Evolutionary conservation across 2,329 filamentous ascomycete genomes (phyloP).

Genomic region (Thielaviopsis ethacetica): DNA sequence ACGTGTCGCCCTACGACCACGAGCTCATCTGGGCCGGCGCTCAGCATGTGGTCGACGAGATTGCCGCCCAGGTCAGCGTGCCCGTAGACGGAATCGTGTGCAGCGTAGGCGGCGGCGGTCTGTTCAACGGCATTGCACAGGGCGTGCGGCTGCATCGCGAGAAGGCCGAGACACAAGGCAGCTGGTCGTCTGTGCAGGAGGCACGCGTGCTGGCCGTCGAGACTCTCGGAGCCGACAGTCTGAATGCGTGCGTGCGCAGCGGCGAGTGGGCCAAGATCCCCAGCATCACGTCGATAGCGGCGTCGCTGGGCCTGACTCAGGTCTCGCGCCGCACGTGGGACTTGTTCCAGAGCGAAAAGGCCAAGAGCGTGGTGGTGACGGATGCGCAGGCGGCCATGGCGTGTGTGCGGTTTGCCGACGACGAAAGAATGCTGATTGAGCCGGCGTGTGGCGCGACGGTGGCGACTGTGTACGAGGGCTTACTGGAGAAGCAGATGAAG

Average conservation of each 20-base stretch:
- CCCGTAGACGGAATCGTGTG: constrained; percentile 56
- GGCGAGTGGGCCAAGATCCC: constrained; percentile 45
- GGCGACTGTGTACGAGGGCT: constrained; percentile 41
- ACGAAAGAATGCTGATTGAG: constrained; percentile 69
- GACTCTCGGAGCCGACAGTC: constrained; percentile 55
- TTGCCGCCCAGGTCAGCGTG: constrained; percentile 24
- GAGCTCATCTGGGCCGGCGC: constrained; percentile 51
- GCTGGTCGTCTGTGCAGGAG: constrained; percentile 17
- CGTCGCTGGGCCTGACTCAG: constrained; percentile 54
- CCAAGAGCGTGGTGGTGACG: constrained; percentile 22
- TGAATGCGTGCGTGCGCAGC: constrained; percentile 44
- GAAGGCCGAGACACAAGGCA: background rate
- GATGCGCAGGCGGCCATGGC: constrained; percentile 61
- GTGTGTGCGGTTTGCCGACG: constrained; percentile 61
- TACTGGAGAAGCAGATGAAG: constrained; percentile 40
- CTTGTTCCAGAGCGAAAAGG: constrained; percentile 29
- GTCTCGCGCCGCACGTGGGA: constrained; percentile 54
- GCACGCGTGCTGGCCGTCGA: constrained; percentile 55
- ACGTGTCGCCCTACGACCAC: constrained; percentile 56
- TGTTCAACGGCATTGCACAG: constrained; percentile 60
- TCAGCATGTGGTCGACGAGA: constrained; percentile 38
- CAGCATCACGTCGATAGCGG: constrained; percentile 60
- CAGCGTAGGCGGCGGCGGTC: constrained; percentile 64
- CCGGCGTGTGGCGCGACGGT: constrained; percentile 70
- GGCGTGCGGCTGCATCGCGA: constrained; percentile 19